Conservation (phyloP, 345 rosid species). For the Gossypium turneri region DNA sequence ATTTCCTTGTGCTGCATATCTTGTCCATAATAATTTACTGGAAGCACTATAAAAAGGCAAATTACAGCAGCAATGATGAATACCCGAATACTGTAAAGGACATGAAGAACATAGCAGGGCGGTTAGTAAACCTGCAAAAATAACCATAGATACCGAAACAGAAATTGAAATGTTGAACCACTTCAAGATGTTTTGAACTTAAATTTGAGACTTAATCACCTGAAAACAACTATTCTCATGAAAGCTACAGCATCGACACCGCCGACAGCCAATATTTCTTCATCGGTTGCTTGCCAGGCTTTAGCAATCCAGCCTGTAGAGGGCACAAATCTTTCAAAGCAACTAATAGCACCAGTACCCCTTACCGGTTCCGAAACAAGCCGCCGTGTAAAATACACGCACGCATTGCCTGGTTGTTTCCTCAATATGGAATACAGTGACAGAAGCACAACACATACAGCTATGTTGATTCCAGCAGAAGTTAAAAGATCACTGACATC, state of each 20-base stretch:
- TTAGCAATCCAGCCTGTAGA: constrained; percentile 82
- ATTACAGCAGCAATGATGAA: constrained; percentile 64
- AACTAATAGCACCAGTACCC: constrained; percentile 32
- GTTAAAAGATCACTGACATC: constrained; percentile 66
- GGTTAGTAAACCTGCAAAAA: constrained; percentile 17
- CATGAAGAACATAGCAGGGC: constrained; percentile 17
- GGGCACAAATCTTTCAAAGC: constrained; percentile 75
- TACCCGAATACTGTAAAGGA: constrained; percentile 54
- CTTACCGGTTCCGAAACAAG: constrained; percentile 37
- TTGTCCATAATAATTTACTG: constrained; percentile 78
- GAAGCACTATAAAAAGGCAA: constrained; percentile 68
- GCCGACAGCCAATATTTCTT: constrained; percentile 59
- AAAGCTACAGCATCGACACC: constrained; percentile 89
- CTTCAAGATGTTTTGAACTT: background rate
- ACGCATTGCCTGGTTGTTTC: constrained; percentile 65
- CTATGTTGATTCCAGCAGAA: constrained; percentile 80
- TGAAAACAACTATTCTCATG: constrained; percentile 69
- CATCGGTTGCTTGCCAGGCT: constrained; percentile 84
- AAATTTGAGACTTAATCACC: constrained; percentile 40
- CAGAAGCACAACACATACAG: constrained; percentile 53
- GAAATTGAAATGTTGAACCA: background rate
- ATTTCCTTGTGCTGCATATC: constrained; percentile 50
- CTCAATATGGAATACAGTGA: constrained; percentile 69
- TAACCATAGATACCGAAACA: constrained; percentile 8
- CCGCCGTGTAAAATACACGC: constrained; percentile 73